Evolutionary conservation across 352 stramenopile species (phyloP).

Genomic region (Phytopythium montanum): DNA sequence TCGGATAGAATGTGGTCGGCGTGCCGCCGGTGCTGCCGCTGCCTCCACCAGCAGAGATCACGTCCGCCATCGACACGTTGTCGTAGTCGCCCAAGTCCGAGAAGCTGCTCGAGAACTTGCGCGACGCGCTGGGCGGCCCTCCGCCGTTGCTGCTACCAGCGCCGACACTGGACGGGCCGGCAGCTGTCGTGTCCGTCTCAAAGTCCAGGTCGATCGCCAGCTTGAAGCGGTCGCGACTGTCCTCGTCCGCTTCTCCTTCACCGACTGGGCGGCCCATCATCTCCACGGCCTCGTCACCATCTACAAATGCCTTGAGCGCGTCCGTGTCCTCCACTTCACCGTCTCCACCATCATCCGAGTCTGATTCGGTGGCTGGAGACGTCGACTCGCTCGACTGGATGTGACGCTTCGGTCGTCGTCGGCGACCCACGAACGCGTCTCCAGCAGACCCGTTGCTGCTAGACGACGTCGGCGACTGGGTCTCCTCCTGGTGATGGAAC

Average conservation of each 20-base stretch:
- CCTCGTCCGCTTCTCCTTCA: slow-evolving; percentile 20
- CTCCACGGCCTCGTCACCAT: slow-evolving; percentile 29
- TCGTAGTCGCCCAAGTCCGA: slow-evolving; percentile 86
- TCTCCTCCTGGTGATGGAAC: slow-evolving; percentile 26
- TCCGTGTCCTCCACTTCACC: background rate
- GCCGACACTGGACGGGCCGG: slow-evolving; percentile 4
- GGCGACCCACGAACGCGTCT: slow-evolving; percentile 19
- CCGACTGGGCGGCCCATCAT: slow-evolving; percentile 25
- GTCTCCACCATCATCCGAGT: slow-evolving; percentile 24
- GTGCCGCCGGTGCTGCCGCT: slow-evolving; percentile 25
- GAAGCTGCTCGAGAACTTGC: slow-evolving; percentile 86
- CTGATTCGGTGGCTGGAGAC: slow-evolving; percentile 25
- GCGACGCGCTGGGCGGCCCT: slow-evolving; percentile 41
- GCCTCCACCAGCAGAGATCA: slow-evolving; percentile 22
- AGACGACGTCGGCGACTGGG: slow-evolving; percentile 51
- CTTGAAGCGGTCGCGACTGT: slow-evolving; percentile 38
- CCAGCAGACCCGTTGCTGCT: slow-evolving; percentile 47
- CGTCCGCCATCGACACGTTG: slow-evolving; percentile 72
- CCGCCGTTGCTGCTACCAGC: slow-evolving; percentile 7
- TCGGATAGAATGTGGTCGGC: slow-evolving; percentile 67
- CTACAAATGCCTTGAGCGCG: slow-evolving; percentile 2
- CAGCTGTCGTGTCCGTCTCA: slow-evolving; percentile 48
- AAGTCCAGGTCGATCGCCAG: slow-evolving; percentile 62
- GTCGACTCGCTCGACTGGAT: slow-evolving; percentile 12
- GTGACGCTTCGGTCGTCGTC: slow-evolving; percentile 1